Evolutionary conservation across 2,329 filamentous ascomycete species (phyloP).

Genomic region (Dryadomyces sulphureus): DNA sequence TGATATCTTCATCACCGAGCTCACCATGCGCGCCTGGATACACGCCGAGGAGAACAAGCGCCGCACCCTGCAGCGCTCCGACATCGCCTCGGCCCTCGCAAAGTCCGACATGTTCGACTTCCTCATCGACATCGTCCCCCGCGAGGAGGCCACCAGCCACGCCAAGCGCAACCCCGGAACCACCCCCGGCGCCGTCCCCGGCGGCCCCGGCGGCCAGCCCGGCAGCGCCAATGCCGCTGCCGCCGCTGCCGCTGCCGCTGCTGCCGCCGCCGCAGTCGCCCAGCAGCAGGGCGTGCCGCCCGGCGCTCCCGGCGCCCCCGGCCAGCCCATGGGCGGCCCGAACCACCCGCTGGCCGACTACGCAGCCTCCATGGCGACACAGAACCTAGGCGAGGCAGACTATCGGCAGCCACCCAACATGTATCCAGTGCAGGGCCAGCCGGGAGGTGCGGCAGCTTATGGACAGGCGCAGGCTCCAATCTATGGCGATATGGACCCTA

Average conservation of each 20-base stretch:
- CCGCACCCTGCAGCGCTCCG: constrained; percentile 82
- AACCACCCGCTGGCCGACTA: constrained; percentile 47
- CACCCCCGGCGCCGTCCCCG: constrained; percentile 17
- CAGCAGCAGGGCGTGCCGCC: constrained; percentile 26
- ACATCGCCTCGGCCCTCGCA: constrained; percentile 87
- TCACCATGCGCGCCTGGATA: constrained; percentile 99
- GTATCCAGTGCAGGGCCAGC: constrained; percentile 67
- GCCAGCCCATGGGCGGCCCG: constrained; percentile 36
- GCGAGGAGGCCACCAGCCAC: constrained; percentile 79
- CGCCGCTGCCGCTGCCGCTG: constrained; percentile 8
- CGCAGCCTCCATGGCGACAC: constrained; percentile 35
- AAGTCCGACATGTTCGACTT: constrained; percentile 99
- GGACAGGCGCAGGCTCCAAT: constrained; percentile 67
- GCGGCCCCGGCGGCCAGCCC: constrained; percentile 16
- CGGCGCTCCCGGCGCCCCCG: constrained; percentile 31
- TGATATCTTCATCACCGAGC: constrained; percentile 96
- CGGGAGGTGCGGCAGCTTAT: constrained; percentile 56
- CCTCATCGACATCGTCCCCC: constrained; percentile 93
- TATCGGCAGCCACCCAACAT: constrained; percentile 69
- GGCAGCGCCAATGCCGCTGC: constrained; percentile 3
- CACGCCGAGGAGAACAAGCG: constrained; percentile 98
- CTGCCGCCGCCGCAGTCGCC: constrained; percentile 15
- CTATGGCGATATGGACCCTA: constrained; percentile 59
- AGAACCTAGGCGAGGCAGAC: constrained; percentile 55
- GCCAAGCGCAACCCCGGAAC: constrained; percentile 54